Percentiles rank a stretch among this genome's conserved stretches.
These are phyloP conservation scores for Heliamphora pulchella DNA, from an alignment of 179 eudicot genomes.

Conservation along the genomic window DNA sequence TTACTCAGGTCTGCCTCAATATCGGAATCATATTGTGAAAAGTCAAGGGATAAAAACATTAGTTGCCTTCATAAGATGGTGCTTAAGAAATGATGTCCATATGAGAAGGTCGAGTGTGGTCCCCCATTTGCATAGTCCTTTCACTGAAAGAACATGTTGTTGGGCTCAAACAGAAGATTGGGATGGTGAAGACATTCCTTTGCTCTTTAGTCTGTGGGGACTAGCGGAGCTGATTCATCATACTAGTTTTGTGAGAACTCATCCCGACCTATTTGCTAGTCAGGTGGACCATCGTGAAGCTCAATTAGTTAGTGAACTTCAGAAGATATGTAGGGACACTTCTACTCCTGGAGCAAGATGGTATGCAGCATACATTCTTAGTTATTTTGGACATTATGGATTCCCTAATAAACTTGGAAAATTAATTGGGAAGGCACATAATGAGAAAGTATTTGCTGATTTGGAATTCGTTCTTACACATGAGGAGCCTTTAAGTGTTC, in stretches of 20 bases:
- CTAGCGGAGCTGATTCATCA: conserved; percentile 56
- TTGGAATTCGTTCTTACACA: conserved; percentile 41
- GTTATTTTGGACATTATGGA: conserved; percentile 59
- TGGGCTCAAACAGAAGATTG: conserved; percentile 43
- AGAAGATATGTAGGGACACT: conserved; percentile 34
- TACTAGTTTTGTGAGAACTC: conserved; percentile 23
- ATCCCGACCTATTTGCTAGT: conserved; percentile 26
- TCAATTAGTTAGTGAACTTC: conserved; percentile 42
- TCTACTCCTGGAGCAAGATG: conserved; percentile 55
- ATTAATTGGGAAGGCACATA: conserved; percentile 36
- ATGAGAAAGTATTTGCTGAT: conserved; percentile 51
- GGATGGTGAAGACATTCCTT: conserved; percentile 64
- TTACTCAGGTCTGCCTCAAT: conserved; percentile 48
- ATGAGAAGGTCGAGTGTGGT: conserved; percentile 34
- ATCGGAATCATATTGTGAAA: conserved; percentile 30
- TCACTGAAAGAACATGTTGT: conserved; percentile 48
- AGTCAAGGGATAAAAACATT: conserved; percentile 43
- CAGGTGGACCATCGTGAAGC: conserved; percentile 32
- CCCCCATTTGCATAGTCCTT: conserved; percentile 36
- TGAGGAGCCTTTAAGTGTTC: conserved; percentile 55
- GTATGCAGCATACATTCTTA: conserved; percentile 66
- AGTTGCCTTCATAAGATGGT: conserved; percentile 43
- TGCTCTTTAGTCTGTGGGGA: conserved; percentile 60
- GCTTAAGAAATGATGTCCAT: conserved; percentile 39
- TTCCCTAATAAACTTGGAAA: conserved; percentile 58